Percentiles rank a stretch among this genome's conserved stretches.
Conservation (phyloP, 495 filamentous ascomycete species). For the Lepraria neglecta region DNA sequence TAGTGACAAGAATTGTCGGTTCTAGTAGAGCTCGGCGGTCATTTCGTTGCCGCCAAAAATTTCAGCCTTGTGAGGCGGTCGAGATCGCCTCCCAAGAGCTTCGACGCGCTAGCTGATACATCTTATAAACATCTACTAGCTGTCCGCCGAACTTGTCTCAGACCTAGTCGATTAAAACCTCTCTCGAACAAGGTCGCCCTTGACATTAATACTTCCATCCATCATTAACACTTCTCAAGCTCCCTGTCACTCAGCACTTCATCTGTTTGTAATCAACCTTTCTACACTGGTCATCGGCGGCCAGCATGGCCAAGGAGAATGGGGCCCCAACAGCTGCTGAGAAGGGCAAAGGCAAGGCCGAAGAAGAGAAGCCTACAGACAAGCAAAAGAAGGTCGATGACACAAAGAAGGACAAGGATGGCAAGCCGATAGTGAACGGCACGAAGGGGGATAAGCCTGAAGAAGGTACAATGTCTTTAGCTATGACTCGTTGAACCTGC, state of each 20-base stretch:
- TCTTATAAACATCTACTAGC: conserved; percentile 3
- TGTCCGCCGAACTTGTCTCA: background rate
- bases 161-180: background rate
- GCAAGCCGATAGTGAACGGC: conserved; percentile 61
- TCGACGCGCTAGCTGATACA: conserved; percentile 1
- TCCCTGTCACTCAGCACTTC: background rate
- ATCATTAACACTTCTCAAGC: background rate
- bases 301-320: conserved; percentile 82
- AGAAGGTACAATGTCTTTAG: conserved; percentile 43
- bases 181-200: background rate
- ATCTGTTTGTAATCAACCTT: background rate
- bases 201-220: background rate
- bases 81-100: conserved; percentile 9
- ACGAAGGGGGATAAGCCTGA: conserved; percentile 63
- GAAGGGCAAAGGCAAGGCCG: conserved; percentile 93
- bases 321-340: conserved; percentile 76
- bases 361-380: conserved; percentile 52
- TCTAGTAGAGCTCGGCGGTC: background rate
- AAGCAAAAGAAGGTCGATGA: conserved; percentile 59
- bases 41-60: background rate
- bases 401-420: conserved; percentile 59
- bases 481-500: background rate
- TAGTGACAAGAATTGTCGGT: background rate
- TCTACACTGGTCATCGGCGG: conserved; percentile 7
- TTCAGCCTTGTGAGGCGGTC: conserved; percentile 12